Evolutionary conservation across 805 yeast genomes (phyloP), one percentile per base, ranked within the genome.

Genomic region (Lipomyces spencermartinsiae): DNA sequence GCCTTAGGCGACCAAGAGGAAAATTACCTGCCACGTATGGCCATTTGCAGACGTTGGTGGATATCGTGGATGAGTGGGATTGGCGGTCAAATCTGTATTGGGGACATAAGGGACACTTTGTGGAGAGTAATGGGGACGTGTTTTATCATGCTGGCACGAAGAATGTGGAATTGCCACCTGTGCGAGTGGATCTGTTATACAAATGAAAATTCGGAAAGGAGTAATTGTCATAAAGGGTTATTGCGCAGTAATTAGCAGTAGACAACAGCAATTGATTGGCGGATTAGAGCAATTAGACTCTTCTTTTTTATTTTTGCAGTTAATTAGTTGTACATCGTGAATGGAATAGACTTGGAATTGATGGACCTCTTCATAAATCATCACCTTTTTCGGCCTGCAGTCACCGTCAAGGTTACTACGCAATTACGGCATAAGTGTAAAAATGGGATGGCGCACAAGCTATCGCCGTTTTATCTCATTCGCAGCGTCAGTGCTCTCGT

Each of bases 51-150:
- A 51, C 63, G 10, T n/a, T 51, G 7, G 63, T 49, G n/a, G 35
- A 51, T 35, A 16, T 53, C 19, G 51, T 51, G 4, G 58, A 61
- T 19, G 51, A n/a, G 43, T 51, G 63, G 58, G 51, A 61, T 35
- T 43, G 49, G 49, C 16, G 49, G 22, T 46, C 63, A 22, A 16
- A 10, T 16, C 37, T 61, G 51, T 61, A 10, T 22, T 61, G 58
- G 62, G 62, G 62, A 10, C 62, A 49, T 16, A 60, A 60, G 62
- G 39, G 49, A 43, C 49, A 43, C n/a, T 16, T 6, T 16, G 49
- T 43, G 22, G 49, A 43, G 49, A n/a, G 7, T 19, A 43, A 9
- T 43, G 49, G 49, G 8, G 22, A 43, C 19, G 22, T 43, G 2
- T 43, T 43, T 14, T 43, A 43, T 43, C 49, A 43, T 43, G 49